Conservation (phyloP, 2,329 filamentous ascomycete genomes). For the Nemania diffusa region DNA sequence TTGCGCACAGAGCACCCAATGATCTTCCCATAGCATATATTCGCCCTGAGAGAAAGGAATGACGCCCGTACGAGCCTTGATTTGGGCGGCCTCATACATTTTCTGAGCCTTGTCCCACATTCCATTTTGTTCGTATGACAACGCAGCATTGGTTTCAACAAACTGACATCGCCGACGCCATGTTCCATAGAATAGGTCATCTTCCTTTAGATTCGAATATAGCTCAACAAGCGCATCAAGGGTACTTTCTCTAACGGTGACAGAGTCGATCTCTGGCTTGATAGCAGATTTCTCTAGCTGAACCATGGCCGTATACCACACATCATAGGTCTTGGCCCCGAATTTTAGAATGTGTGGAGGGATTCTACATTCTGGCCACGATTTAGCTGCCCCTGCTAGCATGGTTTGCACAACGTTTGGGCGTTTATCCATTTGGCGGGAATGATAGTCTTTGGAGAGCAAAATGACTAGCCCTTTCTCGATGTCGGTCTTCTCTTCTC, state of each 20-base stretch:
- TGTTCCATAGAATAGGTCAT: conserved; percentile 96
- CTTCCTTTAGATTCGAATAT: conserved; percentile 89
- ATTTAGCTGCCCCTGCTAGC: conserved; percentile 85
- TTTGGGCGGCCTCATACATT: conserved; percentile 95
- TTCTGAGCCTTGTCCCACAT: conserved; percentile 99
- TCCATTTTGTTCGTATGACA: conserved; percentile 98
- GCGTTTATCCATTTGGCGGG: conserved; percentile 90
- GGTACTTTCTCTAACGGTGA: conserved; percentile 89
- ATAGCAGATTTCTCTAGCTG: conserved; percentile 92
- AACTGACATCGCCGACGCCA: conserved; percentile 96
- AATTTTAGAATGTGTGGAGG: conserved; percentile 97
- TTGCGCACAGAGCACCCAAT: conserved; percentile 97
- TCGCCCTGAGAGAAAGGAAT: conserved; percentile 95
- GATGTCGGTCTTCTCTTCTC: conserved; percentile 88
- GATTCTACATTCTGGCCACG: conserved; percentile 88
- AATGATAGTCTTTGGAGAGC: conserved; percentile 94
- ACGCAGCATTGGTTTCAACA: conserved; percentile 94
- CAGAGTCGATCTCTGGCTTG: conserved; percentile 83
- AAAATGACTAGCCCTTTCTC: conserved; percentile 91
- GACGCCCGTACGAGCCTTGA: conserved; percentile 96
- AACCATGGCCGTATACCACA: conserved; percentile 93
- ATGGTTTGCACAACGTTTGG: conserved; percentile 96
- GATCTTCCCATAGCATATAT: conserved; percentile 99
- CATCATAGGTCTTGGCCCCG: conserved; percentile 91
- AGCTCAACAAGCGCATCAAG: conserved; percentile 95